A percentile compares a stretch with the other conserved stretches of the same genome.
These are phyloP conservation scores for Citrullus mucosospermus DNA, from an alignment of 306 rosid genomes.

Conservation along the genomic window DNA sequence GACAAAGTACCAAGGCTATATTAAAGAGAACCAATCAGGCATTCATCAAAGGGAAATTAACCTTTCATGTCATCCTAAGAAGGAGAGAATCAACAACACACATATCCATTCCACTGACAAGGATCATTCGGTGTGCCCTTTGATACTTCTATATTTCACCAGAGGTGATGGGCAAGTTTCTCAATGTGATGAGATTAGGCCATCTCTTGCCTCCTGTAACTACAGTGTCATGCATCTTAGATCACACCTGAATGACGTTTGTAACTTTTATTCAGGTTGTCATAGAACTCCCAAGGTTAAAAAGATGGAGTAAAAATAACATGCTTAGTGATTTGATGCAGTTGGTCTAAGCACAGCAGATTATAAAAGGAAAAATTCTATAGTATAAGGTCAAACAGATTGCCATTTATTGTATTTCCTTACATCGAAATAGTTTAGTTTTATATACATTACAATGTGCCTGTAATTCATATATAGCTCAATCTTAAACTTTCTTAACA, in stretches of 20 bases:
- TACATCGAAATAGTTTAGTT: not conserved
- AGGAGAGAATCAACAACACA: slow-evolving; percentile 1
- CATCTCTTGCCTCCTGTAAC: slow-evolving; percentile 1
- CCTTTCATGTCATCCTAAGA: not conserved
- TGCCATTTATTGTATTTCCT: not conserved
- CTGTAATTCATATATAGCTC: not conserved
- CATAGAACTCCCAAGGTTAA: not conserved
- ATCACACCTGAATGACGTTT: not conserved
- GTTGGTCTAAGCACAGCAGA: not conserved
- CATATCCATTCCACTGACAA: not conserved
- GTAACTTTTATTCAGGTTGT: not conserved
- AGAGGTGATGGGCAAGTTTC: slow-evolving; percentile 6
- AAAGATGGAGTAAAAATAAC: not conserved
- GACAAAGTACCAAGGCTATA: not conserved
- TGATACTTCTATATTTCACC: slow-evolving; percentile 1
- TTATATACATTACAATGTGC: not conserved
- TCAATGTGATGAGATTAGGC: not conserved
- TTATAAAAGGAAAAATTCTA: not conserved
- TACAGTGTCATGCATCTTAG: slow-evolving; percentile 1
- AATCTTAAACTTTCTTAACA: not conserved
- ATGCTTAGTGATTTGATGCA: not conserved
- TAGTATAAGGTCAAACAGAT: not conserved
- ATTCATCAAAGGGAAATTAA: slow-evolving; percentile 3
- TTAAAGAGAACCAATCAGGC: not conserved
- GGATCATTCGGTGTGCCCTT: not conserved